These are phyloP conservation scores for Bifiguratus adelaidae DNA, from an alignment of 192 early-diverging fungal species.

Conservation along the genomic window DNA sequence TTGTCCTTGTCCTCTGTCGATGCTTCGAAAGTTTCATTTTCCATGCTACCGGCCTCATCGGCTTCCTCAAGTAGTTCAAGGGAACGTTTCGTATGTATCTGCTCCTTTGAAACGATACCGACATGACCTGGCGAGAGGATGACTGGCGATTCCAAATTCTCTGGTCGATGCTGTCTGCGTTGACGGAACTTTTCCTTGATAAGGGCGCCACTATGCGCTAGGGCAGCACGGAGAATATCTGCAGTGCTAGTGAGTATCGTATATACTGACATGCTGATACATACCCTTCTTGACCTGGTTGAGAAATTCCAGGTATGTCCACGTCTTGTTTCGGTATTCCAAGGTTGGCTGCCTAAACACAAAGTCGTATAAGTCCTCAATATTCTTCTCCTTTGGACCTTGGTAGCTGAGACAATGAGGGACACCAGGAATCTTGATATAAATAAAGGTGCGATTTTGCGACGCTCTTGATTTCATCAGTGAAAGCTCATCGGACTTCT, in stretches of 20 bases:
- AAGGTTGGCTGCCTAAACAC: conserved; percentile 62
- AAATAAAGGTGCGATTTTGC: conserved; percentile 79
- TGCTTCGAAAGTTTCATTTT: too few relatives aligned
- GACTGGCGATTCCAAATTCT: too few relatives aligned
- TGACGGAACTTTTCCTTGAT: conserved; percentile 21
- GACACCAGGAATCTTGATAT: conserved; percentile 81
- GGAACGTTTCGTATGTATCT: too few relatives aligned
- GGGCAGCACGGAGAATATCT: conserved; percentile 23
- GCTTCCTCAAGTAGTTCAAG: too few relatives aligned
- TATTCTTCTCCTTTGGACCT: conserved; percentile 70
- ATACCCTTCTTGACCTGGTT: conserved; percentile 59
- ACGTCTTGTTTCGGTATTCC: conserved; percentile 74
- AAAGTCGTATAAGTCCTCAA: conserved; percentile 66
- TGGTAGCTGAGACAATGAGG: conserved; percentile 78
- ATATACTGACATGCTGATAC: not conserved
- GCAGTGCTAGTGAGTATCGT: not conserved
- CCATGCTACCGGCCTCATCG: too few relatives aligned
- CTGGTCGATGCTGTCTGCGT: too few relatives aligned
- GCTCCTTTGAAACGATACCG: too few relatives aligned
- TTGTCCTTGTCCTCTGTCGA: too few relatives aligned
- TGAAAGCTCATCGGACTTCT: conserved; percentile 39
- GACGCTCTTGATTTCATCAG: conserved; percentile 83
- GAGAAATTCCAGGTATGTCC: conserved; percentile 68
- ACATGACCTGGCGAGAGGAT: too few relatives aligned
- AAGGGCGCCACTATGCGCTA: conserved; percentile 18